These are phyloP conservation scores for Sphaerobolus stellatus DNA, from an alignment of 1,284 basidiomycete species.

Conservation along the genomic window DNA sequence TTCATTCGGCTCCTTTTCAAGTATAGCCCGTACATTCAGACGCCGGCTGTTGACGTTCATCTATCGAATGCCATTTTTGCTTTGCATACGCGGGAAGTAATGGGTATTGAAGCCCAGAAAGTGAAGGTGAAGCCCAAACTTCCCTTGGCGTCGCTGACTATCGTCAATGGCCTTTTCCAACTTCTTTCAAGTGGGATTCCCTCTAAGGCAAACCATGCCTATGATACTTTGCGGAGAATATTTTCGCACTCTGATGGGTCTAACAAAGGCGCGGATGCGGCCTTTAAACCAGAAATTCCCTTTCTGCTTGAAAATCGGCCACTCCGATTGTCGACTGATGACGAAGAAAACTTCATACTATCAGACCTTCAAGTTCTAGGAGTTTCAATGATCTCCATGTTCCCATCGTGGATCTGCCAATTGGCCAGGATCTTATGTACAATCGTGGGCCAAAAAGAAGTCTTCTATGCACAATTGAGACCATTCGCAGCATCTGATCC, in stretches of 20 bases:
- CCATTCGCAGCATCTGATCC: conserved; percentile 56
- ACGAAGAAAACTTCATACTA: too few species aligned
- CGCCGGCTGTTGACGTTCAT: conserved; percentile 45
- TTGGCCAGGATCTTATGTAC: conserved; percentile 64
- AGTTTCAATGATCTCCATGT: too few species aligned
- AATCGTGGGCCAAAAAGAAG: conserved; percentile 50
- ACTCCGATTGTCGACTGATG: too few species aligned
- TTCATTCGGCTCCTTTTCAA: conserved; percentile 72
- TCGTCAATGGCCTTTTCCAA: conserved; percentile 52
- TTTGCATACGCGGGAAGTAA: conserved; percentile 1
- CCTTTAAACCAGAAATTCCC: too few species aligned
- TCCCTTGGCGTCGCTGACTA: conserved; percentile 39
- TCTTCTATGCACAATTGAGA: conserved; percentile 69
- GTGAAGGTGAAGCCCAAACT: not conserved
- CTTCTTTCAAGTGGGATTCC: conserved; percentile 57
- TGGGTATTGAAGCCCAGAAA: too few species aligned
- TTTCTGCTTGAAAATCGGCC: too few species aligned
- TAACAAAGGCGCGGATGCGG: too few species aligned
- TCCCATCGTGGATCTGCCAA: conserved; percentile 76
- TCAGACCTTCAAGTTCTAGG: too few species aligned
- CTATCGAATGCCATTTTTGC: not conserved
- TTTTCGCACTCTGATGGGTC: too few species aligned
- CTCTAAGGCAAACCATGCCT: conserved; percentile 54
- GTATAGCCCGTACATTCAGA: conserved; percentile 57
- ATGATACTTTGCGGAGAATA: conserved; percentile 53